A percentile compares a stretch with the other conserved stretches of the same genome.
phyloP scores from a whole-genome alignment of 148 eudicot genomes.

The Fagopyrum esculentum region DNA sequence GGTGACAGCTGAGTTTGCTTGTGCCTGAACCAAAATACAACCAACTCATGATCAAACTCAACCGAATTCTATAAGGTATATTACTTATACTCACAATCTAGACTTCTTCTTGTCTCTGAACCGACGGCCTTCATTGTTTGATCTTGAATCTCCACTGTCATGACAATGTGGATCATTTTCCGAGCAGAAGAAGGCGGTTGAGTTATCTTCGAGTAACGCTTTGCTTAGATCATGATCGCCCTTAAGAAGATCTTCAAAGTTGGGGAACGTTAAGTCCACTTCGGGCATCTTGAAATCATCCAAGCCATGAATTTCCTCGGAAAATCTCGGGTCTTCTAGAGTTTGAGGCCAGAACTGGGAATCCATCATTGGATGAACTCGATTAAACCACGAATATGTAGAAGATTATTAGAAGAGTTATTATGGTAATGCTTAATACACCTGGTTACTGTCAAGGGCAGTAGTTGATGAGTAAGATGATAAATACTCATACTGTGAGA shows the following conservation, averaged over 20 bases:
- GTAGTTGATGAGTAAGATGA: conserved; percentile 14
- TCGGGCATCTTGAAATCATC: conserved; percentile 64
- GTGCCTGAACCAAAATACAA: conserved; percentile 17
- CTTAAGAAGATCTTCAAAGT: conserved; percentile 59
- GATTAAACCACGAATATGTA: not conserved
- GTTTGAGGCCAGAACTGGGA: conserved; percentile 71
- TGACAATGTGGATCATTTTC: conserved; percentile 15
- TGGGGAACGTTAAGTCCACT: conserved; percentile 57
- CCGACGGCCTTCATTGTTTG: conserved; percentile 1
- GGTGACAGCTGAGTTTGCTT: conserved; percentile 31
- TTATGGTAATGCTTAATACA: conserved; percentile 15
- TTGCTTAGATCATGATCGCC: conserved; percentile 35
- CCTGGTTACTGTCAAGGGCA: conserved; percentile 42
- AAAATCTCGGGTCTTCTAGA: conserved; percentile 67
- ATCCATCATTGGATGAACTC: not conserved
- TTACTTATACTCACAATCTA: conserved; percentile 15
- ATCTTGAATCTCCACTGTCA: conserved; percentile 22
- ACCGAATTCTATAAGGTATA: conserved; percentile 18
- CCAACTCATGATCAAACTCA: not conserved
- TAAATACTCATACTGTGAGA: conserved; percentile 40
- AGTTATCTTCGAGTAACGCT: conserved; percentile 29
- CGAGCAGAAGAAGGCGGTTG: conserved; percentile 8
- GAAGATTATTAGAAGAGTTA: not conserved
- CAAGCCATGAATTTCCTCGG: conserved; percentile 39
- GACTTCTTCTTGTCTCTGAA: conserved; percentile 28